phyloP scores from a whole-genome alignment of 163 green algal species.

The Volvox carteri region DNA sequence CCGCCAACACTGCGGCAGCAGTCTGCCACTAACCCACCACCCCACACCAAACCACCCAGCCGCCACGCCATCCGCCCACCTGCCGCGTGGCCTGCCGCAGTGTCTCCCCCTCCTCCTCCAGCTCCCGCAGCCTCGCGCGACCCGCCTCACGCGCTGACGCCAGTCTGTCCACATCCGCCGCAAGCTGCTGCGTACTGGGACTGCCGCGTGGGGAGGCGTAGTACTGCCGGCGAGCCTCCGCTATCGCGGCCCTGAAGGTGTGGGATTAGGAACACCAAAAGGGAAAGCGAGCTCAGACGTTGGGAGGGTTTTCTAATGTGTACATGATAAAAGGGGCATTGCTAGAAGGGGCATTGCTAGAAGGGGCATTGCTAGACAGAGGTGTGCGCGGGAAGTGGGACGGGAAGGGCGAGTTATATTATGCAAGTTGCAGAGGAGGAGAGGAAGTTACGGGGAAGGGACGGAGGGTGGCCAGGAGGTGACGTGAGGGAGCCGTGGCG shows the following conservation, averaged over 20 bases:
- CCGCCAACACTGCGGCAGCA: not conserved
- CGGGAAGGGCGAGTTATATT: no score
- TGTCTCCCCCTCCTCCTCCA: constrained; percentile 50
- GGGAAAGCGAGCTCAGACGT: no score
- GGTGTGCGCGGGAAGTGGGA: no score
- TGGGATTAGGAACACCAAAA: no score
- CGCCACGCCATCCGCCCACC: constrained; percentile 1
- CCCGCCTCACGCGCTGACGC: constrained; percentile 45
- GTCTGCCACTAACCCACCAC: no score
- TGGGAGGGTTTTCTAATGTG: no score
- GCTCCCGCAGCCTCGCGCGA: constrained; percentile 34
- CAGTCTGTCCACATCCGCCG: constrained; percentile 44
- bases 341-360: no score
- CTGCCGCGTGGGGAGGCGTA: not conserved
- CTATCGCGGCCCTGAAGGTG: constrained; percentile 5
- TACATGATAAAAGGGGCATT: not conserved
- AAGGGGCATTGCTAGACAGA: no score
- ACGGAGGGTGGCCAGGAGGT: no score
- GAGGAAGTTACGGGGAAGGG: no score
- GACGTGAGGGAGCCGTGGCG: no score
- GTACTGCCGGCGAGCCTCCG: not conserved
- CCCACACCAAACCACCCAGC: not conserved
- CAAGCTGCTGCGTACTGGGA: constrained; percentile 29
- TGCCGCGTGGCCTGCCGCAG: constrained; percentile 22
- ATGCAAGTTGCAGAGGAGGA: no score